Evolutionary conservation across 2,329 filamentous ascomycete species (phyloP).

Genomic region (Aspergillus sp.): DNA sequence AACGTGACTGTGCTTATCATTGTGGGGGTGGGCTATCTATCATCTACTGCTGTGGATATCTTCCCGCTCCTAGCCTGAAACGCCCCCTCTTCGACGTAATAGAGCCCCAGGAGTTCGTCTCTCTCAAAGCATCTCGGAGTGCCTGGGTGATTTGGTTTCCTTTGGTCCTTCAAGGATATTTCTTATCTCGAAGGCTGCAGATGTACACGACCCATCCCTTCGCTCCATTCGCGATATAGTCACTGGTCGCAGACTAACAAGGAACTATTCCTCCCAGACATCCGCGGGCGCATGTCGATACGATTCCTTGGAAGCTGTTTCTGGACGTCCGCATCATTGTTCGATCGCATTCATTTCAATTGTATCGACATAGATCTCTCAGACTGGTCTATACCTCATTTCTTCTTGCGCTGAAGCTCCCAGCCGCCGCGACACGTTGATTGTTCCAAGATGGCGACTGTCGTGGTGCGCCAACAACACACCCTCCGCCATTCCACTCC

Average conservation of each 20-base stretch:
- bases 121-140: not conserved
- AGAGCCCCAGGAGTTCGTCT: not conserved
- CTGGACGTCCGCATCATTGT: not conserved
- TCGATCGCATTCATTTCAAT: not conserved
- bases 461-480: conserved; percentile 45
- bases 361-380: not conserved
- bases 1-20: conserved; percentile 8
- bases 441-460: conserved; percentile 40
- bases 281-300: conserved; percentile 5
- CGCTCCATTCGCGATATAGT: not conserved
- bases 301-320: not conserved
- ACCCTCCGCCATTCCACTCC: conserved; percentile 48
- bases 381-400: conserved; percentile 7
- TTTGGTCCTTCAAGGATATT: not conserved
- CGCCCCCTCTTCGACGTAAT: conserved; percentile 4
- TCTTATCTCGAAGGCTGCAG: not conserved
- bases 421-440: not conserved
- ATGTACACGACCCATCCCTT: not conserved
- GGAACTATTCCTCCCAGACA: not conserved
- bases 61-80: not conserved
- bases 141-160: not conserved
- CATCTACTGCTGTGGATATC: conserved; percentile 1
- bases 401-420: not conserved
- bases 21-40: conserved; percentile 9
- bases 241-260: not conserved